phyloP scores from a whole-genome alignment of 352 stramenopile species.

The Phytophthora colocasiae region DNA sequence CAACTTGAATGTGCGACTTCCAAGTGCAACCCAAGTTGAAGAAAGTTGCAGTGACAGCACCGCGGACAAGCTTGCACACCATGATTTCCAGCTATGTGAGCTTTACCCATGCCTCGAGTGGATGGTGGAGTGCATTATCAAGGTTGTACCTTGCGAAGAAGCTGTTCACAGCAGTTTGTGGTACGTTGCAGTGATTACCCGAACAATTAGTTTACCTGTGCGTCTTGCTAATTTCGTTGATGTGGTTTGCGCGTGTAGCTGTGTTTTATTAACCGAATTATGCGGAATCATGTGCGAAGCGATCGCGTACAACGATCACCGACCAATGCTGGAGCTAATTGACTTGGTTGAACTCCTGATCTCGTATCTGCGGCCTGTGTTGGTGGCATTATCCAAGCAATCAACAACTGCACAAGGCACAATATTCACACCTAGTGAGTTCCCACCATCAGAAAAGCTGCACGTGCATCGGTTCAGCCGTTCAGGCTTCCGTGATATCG shows the following conservation, averaged over 20 bases:
- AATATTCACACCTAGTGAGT: constrained; percentile 22
- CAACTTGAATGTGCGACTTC: constrained; percentile 48
- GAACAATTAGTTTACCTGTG: not conserved
- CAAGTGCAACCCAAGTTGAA: not conserved
- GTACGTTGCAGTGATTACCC: constrained; percentile 12
- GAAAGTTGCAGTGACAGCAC: constrained; percentile 1
- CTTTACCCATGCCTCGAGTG: constrained; percentile 41
- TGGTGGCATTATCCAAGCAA: constrained; percentile 32
- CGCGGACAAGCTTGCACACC: not conserved
- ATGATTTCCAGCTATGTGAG: constrained; percentile 44
- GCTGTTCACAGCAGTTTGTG: constrained; percentile 35
- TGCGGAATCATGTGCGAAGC: constrained; percentile 67
- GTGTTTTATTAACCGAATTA: constrained; percentile 72
- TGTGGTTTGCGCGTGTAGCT: constrained; percentile 43
- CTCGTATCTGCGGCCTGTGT: constrained; percentile 47
- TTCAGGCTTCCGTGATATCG: constrained; percentile 33
- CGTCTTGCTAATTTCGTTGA: constrained; percentile 10
- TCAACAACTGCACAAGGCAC: constrained; percentile 19
- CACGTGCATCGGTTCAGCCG: constrained; percentile 22
- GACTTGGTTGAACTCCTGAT: constrained; percentile 35
- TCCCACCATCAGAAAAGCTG: constrained; percentile 15
- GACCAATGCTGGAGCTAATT: constrained; percentile 35
- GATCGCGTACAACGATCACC: constrained; percentile 30
- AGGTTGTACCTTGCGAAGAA: constrained; percentile 32
- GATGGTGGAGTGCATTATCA: constrained; percentile 47